Evolutionary conservation across 805 yeast genomes (phyloP).

Genomic region (Candida hispaniensis): DNA sequence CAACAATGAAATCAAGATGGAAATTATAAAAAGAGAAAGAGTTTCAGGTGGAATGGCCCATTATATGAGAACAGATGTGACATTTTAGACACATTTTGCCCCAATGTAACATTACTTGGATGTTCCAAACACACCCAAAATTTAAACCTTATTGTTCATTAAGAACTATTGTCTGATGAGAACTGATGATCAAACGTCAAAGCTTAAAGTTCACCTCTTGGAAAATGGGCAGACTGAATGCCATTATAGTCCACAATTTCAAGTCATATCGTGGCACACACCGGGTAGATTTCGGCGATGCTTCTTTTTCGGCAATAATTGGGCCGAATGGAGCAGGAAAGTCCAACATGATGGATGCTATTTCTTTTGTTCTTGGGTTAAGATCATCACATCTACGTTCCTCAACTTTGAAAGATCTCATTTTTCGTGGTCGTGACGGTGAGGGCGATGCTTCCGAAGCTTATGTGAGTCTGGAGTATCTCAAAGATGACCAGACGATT

Average conservation of each 20-base stretch:
- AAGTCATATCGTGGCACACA: slow-evolving; percentile 79
- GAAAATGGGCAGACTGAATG: slow-evolving; percentile 84
- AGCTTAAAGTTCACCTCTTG: too few species aligned
- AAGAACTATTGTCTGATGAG: too few species aligned
- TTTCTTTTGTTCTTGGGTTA: slow-evolving; percentile 87
- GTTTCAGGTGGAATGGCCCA: too few species aligned
- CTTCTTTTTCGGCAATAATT: slow-evolving; percentile 79
- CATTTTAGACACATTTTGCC: too few species aligned
- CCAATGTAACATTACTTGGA: too few species aligned
- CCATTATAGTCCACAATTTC: slow-evolving; percentile 74
- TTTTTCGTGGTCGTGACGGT: slow-evolving; percentile 59
- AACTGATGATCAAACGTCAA: too few species aligned
- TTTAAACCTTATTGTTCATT: too few species aligned
- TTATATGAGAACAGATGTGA: too few species aligned
- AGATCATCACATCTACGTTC: slow-evolving; percentile 68
- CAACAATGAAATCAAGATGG: too few species aligned
- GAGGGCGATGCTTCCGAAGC: slow-evolving; percentile 38
- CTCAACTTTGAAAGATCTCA: slow-evolving; percentile 56
- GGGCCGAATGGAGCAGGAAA: slow-evolving; percentile 99
- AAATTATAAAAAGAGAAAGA: too few species aligned
- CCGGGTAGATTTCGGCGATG: slow-evolving; percentile 64
- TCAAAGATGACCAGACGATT: slow-evolving; percentile 48
- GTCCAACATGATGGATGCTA: slow-evolving; percentile 95
- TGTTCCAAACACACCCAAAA: too few species aligned
- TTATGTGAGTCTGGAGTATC: slow-evolving; percentile 68